Evolutionary conservation across 2,329 filamentous ascomycete species (phyloP).

Genomic region (Endocalyx cinctus): DNA sequence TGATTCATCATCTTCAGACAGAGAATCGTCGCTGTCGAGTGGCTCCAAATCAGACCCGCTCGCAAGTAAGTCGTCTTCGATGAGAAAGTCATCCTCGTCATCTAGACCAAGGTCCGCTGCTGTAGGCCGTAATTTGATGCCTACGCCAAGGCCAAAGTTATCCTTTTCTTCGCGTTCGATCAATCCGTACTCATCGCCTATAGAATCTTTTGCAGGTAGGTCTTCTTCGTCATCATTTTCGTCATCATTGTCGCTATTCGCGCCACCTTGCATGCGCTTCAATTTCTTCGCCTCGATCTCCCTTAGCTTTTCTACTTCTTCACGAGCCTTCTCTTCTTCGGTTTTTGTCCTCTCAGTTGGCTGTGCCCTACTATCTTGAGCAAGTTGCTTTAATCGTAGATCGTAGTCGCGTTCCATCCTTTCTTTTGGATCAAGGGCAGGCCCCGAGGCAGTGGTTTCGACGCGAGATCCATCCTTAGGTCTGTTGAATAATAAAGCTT

Average conservation of each 20-base stretch:
- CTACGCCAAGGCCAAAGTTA: slow-evolving; percentile 56
- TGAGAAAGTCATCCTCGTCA: slow-evolving; percentile 89
- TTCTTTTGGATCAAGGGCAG: slow-evolving; percentile 60
- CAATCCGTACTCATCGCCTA: background rate
- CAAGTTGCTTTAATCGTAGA: slow-evolving; percentile 72
- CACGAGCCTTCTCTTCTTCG: slow-evolving; percentile 75
- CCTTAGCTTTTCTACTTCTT: slow-evolving; percentile 71
- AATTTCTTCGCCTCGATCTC: slow-evolving; percentile 79
- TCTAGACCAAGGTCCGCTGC: slow-evolving; percentile 69
- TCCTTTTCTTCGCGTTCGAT: slow-evolving; percentile 44
- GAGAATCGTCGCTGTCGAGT: slow-evolving; percentile 44
- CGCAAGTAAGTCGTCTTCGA: slow-evolving; percentile 84
- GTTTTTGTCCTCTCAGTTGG: slow-evolving; percentile 89
- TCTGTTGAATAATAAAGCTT: slow-evolving; percentile 60
- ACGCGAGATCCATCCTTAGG: slow-evolving; percentile 30
- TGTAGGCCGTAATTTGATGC: slow-evolving; percentile 53
- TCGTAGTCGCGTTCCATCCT: slow-evolving; percentile 86
- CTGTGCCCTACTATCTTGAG: slow-evolving; percentile 77
- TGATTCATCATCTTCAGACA: slow-evolving; percentile 9
- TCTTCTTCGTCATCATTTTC: slow-evolving; percentile 28
- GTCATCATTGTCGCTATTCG: slow-evolving; percentile 34
- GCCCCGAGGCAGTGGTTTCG: slow-evolving; percentile 29
- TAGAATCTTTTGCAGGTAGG: slow-evolving; percentile 23
- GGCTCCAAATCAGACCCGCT: slow-evolving; percentile 68
- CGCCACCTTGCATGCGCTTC: slow-evolving; percentile 81